Evolutionary conservation across 495 filamentous ascomycete species (phyloP).

Genomic region (Glutinoglossum americanum): DNA sequence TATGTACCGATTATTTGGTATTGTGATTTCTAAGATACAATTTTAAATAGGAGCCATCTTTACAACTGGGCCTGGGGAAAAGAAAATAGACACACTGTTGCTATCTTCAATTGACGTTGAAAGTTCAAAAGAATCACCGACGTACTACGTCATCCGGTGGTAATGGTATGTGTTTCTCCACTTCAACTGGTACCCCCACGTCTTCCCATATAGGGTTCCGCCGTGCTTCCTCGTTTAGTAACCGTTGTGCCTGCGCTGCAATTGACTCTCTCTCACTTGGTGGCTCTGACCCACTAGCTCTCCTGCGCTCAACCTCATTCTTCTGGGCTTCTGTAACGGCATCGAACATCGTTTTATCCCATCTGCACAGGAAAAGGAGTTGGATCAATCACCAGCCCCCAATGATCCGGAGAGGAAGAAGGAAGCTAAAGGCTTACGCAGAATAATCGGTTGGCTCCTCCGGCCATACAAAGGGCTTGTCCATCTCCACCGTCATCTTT

Average conservation of each 20-base stretch:
- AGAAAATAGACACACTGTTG: too few relatives aligned
- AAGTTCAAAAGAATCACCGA: neutral
- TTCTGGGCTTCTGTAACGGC: conserved; percentile 1
- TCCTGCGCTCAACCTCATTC: neutral
- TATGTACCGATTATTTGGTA: too few relatives aligned
- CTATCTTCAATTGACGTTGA: too few relatives aligned
- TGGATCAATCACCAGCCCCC: too few relatives aligned
- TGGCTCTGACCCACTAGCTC: neutral
- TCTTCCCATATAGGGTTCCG: neutral
- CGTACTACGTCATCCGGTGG: neutral
- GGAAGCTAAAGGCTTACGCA: conserved; percentile 23
- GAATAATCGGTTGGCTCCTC: conserved; percentile 32
- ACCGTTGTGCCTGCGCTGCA: conserved; percentile 2
- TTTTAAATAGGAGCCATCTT: too few relatives aligned
- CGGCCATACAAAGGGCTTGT: conserved; percentile 68
- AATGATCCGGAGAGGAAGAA: too few relatives aligned
- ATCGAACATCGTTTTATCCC: conserved; percentile 4
- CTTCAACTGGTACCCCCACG: conserved; percentile 1
- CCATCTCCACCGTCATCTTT: conserved; percentile 80
- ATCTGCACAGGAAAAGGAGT: too few relatives aligned
- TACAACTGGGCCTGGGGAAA: too few relatives aligned
- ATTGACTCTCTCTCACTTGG: conserved; percentile 1
- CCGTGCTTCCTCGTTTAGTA: neutral
- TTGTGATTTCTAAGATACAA: too few relatives aligned
- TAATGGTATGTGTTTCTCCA: neutral